These are phyloP conservation scores for Tulasnella sp. DNA, from an alignment of 768 basidiomycete genomes.

Conservation along the genomic window DNA sequence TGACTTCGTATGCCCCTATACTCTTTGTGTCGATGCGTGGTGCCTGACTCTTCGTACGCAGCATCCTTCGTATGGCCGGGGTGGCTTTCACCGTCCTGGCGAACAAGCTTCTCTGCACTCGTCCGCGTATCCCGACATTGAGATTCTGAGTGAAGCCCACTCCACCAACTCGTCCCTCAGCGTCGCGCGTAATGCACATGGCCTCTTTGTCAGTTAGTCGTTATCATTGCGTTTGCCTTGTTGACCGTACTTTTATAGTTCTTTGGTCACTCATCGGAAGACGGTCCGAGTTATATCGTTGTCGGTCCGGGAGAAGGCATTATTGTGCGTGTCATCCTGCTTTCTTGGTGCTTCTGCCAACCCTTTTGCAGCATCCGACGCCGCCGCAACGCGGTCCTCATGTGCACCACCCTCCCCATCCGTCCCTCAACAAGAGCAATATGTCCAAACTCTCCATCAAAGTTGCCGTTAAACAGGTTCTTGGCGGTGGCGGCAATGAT, in stretches of 20 bases:
- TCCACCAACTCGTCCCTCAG: neutral
- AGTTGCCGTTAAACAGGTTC: conserved; percentile 5
- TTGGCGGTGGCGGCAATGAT: conserved; percentile 13
- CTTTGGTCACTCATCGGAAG: neutral
- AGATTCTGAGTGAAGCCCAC: neutral
- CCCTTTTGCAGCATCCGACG: neutral
- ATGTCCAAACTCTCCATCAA: conserved; percentile 11
- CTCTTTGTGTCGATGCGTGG: neutral
- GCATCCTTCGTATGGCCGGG: conserved; percentile 2
- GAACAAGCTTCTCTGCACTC: neutral
- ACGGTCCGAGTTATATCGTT: neutral
- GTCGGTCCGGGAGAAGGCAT: conserved; percentile 7
- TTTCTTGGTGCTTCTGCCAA: neutral
- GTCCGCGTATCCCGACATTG: neutral
- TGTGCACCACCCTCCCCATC: neutral
- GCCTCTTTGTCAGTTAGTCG: neutral
- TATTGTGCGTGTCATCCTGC: neutral
- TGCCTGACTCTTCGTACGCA: neutral
- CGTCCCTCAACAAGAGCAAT: neutral
- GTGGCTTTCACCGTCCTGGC: neutral
- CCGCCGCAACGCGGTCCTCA: neutral
- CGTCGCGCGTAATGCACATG: conserved; percentile 3
- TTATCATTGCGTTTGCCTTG: neutral
- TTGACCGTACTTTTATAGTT: neutral
- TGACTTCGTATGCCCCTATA: neutral